Base-by-base conservation (phyloP, 2,329 filamentous ascomycete species). In the Drechslerella dactyloides region DNA sequence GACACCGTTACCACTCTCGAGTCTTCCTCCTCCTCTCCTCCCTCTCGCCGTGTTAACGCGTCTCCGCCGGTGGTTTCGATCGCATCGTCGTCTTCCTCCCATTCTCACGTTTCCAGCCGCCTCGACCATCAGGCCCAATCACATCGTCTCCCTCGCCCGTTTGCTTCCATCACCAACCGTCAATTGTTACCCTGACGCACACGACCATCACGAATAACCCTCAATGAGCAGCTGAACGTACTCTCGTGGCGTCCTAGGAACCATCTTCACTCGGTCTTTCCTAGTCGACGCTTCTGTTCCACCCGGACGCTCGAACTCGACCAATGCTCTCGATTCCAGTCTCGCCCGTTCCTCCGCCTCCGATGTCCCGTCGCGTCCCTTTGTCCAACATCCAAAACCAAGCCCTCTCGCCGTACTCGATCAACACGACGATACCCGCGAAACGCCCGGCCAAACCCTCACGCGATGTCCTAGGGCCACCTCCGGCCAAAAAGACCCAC, bases 301-400 rank as follows among this genome's bases (percentile, higher is more conserved):
- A n/a, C 30, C 35, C 24, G 27, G 17, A 56, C 27, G 27, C 27
- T 33, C 27, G 23, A 10, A 51, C 17, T 21, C 37, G 46, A 13
- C 50, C 46, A 64, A 70, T 70, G 66, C 66, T 70, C 48, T 70
- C 66, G 54, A 55, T 70, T 56, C 66, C 66, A 4, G 53, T 70
- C 48, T 70, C 66, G 35, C 66, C 66, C 15, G 66, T 59, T 17
- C 66, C 66, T 33, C 59, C 65, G 46, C 65, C 66, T 64, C 35
- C 59, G 15, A 70, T 70, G 66, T 70, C 66, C 52, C 66, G 66
- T 33, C 66, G 66, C 56, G 66, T 70, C 33, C 66, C 66, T 37
- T 54, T 70, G 17, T 64, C 59, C 27, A 70, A 70, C 59, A 70
- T 70, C 50, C 66, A 70, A 35, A 70, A 70, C 42, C 53, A 70